phyloP scores from a whole-genome alignment of 352 stramenopile genomes.

The Globisporangium barbulae region DNA sequence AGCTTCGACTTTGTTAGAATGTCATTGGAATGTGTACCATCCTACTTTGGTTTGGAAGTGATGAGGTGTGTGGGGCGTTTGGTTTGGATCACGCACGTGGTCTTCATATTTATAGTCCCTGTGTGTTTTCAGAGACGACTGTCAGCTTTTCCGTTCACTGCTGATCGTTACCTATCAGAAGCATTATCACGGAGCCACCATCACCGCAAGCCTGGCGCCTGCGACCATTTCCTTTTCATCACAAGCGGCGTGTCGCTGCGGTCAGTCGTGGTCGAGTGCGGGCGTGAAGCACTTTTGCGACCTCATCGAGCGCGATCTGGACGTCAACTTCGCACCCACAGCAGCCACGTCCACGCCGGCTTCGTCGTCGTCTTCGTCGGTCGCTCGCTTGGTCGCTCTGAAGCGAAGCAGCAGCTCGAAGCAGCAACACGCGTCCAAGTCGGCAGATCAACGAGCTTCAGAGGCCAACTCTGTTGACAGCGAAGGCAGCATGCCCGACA shows the following conservation, averaged over 20 bases:
- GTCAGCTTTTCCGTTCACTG: neutral
- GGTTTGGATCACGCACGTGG: neutral
- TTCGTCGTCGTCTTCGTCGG: neutral
- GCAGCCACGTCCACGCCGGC: neutral
- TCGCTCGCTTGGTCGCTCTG: neutral
- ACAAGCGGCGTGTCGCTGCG: conserved; percentile 40
- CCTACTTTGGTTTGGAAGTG: no score
- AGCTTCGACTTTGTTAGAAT: no score
- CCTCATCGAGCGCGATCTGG: conserved; percentile 33
- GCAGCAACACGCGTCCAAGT: neutral
- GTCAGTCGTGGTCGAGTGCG: conserved; percentile 61
- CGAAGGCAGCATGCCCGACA: conserved; percentile 6
- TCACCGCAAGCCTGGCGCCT: neutral
- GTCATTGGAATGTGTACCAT: no score
- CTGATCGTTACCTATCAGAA: neutral
- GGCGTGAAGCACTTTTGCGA: conserved; percentile 66
- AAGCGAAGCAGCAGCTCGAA: neutral
- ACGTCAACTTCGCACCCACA: neutral
- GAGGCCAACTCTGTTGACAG: neutral
- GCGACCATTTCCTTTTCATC: neutral
- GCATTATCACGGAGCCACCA: neutral
- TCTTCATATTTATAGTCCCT: neutral
- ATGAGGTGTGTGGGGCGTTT: no score
- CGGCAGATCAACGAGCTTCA: neutral
- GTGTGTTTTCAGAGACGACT: neutral